phyloP scores from a whole-genome alignment of 1,284 basidiomycete species.

The Cystobasidiaceae sp. region DNA sequence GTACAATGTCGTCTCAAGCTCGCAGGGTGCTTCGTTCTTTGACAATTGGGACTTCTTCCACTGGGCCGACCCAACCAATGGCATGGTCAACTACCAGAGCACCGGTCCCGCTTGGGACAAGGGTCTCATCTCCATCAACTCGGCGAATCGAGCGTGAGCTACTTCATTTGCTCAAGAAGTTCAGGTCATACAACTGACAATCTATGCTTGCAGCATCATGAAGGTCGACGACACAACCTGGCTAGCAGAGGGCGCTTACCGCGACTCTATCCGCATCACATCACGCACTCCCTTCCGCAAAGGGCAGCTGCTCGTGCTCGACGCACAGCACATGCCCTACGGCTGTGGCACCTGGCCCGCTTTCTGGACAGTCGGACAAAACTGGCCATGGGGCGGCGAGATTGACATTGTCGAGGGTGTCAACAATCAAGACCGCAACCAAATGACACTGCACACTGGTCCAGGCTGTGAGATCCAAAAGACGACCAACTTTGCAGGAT shows the following conservation, averaged over 20 bases:
- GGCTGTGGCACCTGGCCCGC: slow-evolving; percentile 80
- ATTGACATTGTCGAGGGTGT: slow-evolving; percentile 66
- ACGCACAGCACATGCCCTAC: slow-evolving; percentile 67
- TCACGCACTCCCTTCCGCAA: slow-evolving; percentile 60
- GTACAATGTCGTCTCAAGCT: neutral
- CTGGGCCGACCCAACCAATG: slow-evolving; percentile 70
- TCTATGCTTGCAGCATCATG: slow-evolving; percentile 67
- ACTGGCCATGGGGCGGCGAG: slow-evolving; percentile 68
- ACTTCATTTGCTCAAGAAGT: neutral
- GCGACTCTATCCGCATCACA: slow-evolving; percentile 69
- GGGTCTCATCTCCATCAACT: slow-evolving; percentile 60
- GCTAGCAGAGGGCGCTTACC: slow-evolving; percentile 57
- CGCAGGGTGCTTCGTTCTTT: slow-evolving; percentile 50
- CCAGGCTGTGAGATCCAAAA: slow-evolving; percentile 22
- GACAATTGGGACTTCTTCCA: slow-evolving; percentile 72
- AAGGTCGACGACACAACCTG: slow-evolving; percentile 70
- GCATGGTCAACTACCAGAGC: slow-evolving; percentile 58
- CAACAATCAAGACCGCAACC: slow-evolving; percentile 51
- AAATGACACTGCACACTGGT: slow-evolving; percentile 64
- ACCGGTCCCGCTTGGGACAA: slow-evolving; percentile 52
- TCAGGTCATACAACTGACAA: too few relatives aligned
- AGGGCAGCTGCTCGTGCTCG: slow-evolving; percentile 68
- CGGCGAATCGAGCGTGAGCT: slow-evolving; percentile 34
- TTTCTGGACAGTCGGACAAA: slow-evolving; percentile 57
- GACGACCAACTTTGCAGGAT: slow-evolving; percentile 2